A percentile compares a stretch with the other conserved stretches of the same genome.
phyloP scores from a whole-genome alignment of 805 yeast species.

The Sugiyamaella qingdaonensis region DNA sequence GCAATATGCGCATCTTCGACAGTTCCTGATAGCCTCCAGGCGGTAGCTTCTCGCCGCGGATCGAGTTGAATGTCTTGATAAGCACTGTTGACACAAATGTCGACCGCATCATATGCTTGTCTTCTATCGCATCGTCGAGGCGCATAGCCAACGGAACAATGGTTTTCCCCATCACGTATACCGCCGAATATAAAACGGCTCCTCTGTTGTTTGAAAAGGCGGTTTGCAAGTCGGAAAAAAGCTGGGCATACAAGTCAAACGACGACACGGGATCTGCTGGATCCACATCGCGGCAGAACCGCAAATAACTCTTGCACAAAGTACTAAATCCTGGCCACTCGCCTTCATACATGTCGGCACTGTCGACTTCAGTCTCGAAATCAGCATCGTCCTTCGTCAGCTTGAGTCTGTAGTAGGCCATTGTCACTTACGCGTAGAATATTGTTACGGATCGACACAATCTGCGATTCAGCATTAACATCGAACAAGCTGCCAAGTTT shows the following conservation, averaged over 20 bases:
- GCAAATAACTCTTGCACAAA: constrained; percentile 45
- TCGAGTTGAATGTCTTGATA: constrained; percentile 56
- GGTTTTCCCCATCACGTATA: constrained; percentile 8
- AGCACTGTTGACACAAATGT: constrained; percentile 51
- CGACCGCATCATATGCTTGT: constrained; percentile 28
- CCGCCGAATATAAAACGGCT: constrained; percentile 19
- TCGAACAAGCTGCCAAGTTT: constrained; percentile 25
- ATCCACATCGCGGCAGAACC: constrained; percentile 46
- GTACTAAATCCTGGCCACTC: constrained; percentile 46
- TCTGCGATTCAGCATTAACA: constrained; percentile 32
- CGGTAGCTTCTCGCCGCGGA: constrained; percentile 45
- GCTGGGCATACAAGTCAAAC: constrained; percentile 49
- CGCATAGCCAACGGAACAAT: constrained; percentile 18
- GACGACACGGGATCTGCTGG: constrained; percentile 49
- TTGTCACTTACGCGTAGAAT: constrained; percentile 21
- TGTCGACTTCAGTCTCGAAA: constrained; percentile 26
- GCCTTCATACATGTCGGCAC: constrained; percentile 31
- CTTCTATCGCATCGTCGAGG: constrained; percentile 16
- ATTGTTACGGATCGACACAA: constrained; percentile 38
- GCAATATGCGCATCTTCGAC: constrained; percentile 45
- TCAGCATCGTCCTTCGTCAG: constrained; percentile 16
- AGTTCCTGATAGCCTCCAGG: constrained; percentile 13
- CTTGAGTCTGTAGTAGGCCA: background rate
- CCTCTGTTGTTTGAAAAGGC: constrained; percentile 35
- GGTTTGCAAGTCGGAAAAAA: constrained; percentile 40